Base-by-base conservation (phyloP, 441 rosid species). In the Eruca vesicaria region DNA sequence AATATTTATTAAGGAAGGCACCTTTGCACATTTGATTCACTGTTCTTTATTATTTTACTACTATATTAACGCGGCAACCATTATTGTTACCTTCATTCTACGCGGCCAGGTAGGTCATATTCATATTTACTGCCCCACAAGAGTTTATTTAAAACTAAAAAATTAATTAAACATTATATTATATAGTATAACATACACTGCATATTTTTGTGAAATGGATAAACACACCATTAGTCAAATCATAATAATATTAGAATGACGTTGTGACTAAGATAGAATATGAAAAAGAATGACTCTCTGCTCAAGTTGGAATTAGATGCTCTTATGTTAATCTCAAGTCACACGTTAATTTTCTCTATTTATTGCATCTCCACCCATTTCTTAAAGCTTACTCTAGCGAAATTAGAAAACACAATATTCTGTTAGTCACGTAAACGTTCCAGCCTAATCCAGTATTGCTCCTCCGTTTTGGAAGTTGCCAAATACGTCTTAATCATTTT, bases 261-360 rank as follows among this genome's bases (percentile, higher is more conserved):
- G n/a, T 52, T 52, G 31, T 9, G 31, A 7, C 23, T 1, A 52
- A 52, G 48, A 52, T 19, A n/a, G 69, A 74, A 69, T 69, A 0
- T 31, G 65, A 76, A 38, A 66, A 32, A 32, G 48, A 74, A 74
- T 68, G 73, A 68, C 67, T 66, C 48, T 66, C 61, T 14, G 52
- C 7, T 56, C 5, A 31, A 57, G 29, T 15, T 59, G 45, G 33
- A 75, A 76, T 69, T 3, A 41, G 70, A 76, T 76, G 26, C 69
- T 61, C 14, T 38, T 29, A 32, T 61, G 11, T 32, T 63, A 29
- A 9, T 57, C 70, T 55, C 53, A 43, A 18, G 15, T 50, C 33
- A 7, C 56, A 50, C 50, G 78, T 75, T 67, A 15, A 43, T 20
- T 31, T 29, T 48, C 20, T 66, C 66, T 7, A 19, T 12, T 3